Conservation (phyloP, 2,329 filamentous ascomycete species). For the Cladosporium velox region DNA sequence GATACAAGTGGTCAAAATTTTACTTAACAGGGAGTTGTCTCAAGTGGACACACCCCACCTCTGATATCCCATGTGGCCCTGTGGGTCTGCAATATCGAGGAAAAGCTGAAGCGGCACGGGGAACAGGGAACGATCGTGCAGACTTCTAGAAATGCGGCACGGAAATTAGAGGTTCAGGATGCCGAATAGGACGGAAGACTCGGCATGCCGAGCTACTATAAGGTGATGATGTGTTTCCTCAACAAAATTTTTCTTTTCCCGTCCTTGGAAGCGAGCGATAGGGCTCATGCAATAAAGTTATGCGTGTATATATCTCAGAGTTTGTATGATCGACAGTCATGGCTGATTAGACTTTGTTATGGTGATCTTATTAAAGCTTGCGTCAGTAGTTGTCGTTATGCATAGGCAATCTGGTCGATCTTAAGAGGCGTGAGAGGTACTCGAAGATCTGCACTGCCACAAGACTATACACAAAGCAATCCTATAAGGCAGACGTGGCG, state of each 20-base stretch:
- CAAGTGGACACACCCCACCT: neutral
- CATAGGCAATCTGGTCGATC: neutral
- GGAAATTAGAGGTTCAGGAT: neutral
- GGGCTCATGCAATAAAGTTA: neutral
- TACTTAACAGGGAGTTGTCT: neutral
- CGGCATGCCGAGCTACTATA: neutral
- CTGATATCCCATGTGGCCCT: neutral
- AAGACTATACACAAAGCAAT: neutral
- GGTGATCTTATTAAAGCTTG: neutral
- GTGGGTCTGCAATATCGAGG: neutral
- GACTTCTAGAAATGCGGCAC: neutral
- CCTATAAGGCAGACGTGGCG: neutral
- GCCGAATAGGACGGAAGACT: neutral
- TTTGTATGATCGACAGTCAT: neutral
- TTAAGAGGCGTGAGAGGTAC: neutral
- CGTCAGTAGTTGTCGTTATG: neutral
- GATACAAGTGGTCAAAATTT: neutral
- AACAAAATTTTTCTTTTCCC: neutral
- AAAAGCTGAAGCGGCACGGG: neutral
- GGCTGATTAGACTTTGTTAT: neutral
- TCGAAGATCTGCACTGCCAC: neutral
- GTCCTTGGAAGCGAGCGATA: neutral
- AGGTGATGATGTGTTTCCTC: neutral
- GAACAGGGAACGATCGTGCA: neutral
- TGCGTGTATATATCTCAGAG: neutral